Evolutionary conservation across 257 asterid species (phyloP).

Genomic region (Solanum arcanum): DNA sequence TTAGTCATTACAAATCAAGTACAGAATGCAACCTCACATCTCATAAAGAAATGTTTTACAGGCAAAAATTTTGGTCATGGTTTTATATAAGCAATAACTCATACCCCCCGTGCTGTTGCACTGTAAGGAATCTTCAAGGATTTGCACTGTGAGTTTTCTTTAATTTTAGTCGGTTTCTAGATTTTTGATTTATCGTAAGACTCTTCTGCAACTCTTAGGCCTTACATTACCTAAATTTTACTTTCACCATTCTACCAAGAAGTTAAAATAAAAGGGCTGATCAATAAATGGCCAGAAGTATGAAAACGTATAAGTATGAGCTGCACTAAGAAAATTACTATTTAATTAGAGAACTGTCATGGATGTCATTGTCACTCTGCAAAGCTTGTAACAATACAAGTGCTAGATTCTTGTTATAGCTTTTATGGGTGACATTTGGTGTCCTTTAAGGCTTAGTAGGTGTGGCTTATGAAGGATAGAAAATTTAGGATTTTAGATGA

Average conservation of each 20-base stretch:
- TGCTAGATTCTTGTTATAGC: neutral
- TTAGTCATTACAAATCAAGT: neutral
- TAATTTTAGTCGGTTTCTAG: slow-evolving; percentile 46
- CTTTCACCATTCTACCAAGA: slow-evolving; percentile 40
- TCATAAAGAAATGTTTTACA: neutral
- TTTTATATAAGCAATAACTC: neutral
- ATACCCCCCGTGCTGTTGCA: slow-evolving; percentile 30
- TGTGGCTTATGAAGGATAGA: too few species aligned
- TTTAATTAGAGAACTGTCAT: neutral
- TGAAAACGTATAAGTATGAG: neutral
- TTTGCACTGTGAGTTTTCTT: slow-evolving; percentile 48
- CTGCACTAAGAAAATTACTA: neutral
- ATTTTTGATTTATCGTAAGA: slow-evolving; percentile 39
- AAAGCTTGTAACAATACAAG: slow-evolving; percentile 31
- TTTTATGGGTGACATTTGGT: too few species aligned
- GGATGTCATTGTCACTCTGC: slow-evolving; percentile 29
- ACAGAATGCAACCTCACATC: neutral
- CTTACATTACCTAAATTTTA: slow-evolving; percentile 36
- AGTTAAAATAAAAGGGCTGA: slow-evolving; percentile 1
- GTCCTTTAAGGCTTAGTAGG: too few species aligned
- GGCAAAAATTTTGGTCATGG: neutral
- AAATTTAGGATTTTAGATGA: too few species aligned
- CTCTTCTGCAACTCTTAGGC: slow-evolving; percentile 40
- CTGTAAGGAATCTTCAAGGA: slow-evolving; percentile 41
- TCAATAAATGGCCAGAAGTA: neutral